Evolutionary conservation across 345 rosid genomes (phyloP).

Genomic region (Populus deltoides): DNA sequence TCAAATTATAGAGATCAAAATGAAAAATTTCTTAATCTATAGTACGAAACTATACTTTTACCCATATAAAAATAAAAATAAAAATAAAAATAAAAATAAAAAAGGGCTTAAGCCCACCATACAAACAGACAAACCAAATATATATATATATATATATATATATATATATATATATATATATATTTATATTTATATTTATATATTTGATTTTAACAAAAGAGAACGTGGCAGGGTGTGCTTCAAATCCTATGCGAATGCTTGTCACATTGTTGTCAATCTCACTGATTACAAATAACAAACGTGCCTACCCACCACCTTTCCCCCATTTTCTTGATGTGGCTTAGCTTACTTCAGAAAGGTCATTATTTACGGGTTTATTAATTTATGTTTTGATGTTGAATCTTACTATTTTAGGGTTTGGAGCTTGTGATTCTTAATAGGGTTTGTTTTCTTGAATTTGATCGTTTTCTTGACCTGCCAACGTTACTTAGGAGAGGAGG

Average conservation of each 20-base stretch:
- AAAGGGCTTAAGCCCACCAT: not conserved
- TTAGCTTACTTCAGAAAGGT: not conserved
- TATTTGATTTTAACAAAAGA: not conserved
- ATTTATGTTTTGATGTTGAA: not conserved
- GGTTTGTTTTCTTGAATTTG: not conserved
- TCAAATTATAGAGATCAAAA: too few relatives aligned
- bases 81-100: not conserved
- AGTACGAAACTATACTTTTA: not conserved
- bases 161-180: too few relatives aligned
- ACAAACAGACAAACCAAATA: not conserved
- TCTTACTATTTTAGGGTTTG: too few relatives aligned
- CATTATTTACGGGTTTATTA: not conserved
- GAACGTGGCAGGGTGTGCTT: not conserved
- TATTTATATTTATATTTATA: too few relatives aligned
- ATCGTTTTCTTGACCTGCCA: not conserved
- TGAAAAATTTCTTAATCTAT: not conserved
- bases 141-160: too few relatives aligned
- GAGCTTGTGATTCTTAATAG: too few relatives aligned
- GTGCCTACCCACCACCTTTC: not conserved
- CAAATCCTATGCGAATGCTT: not conserved
- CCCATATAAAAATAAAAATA: not conserved
- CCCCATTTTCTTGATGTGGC: not conserved
- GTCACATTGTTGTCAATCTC: not conserved
- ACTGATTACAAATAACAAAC: not conserved
- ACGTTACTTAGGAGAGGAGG: too few relatives aligned